Conservation (phyloP, 1,284 basidiomycete species). For the Neotropicomus parvogracilis region DNA sequence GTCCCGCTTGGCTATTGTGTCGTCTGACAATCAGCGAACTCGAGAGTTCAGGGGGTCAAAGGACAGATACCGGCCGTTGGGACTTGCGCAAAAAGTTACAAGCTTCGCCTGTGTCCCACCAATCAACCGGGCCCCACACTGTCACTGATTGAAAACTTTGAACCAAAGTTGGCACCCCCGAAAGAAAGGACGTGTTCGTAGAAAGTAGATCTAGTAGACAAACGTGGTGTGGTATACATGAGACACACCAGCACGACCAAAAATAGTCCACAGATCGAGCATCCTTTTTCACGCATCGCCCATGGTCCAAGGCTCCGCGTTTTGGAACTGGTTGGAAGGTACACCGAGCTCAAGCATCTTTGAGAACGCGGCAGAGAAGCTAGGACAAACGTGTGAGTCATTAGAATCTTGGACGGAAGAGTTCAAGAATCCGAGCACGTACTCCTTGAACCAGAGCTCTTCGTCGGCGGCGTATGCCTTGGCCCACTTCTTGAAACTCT, state of each 20-base stretch:
- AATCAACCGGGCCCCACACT: too few species aligned
- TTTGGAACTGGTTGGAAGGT: constrained; percentile 70
- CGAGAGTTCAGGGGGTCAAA: too few species aligned
- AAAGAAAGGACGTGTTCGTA: neutral
- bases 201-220: neutral
- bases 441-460: constrained; percentile 87
- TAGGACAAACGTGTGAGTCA: constrained; percentile 30
- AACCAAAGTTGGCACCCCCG: too few species aligned
- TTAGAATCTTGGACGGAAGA: too few species aligned
- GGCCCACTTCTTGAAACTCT: constrained; percentile 82
- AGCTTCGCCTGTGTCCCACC: too few species aligned
- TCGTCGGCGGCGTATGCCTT: constrained; percentile 82
- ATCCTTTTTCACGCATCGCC: constrained; percentile 39
- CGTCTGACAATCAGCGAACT: too few species aligned
- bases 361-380: constrained; percentile 75
- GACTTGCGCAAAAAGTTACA: too few species aligned
- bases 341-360: constrained; percentile 89
- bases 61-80: too few species aligned
- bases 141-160: too few species aligned
- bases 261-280: neutral
- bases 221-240: neutral
- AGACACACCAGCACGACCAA: neutral
- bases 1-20: too few species aligned
- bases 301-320: constrained; percentile 70
- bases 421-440: neutral